A percentile compares a stretch with the other conserved stretches of the same genome.
These are phyloP conservation scores for Verticillium albo-atrum DNA, from an alignment of 2,329 filamentous ascomycete genomes.

Conservation along the genomic window DNA sequence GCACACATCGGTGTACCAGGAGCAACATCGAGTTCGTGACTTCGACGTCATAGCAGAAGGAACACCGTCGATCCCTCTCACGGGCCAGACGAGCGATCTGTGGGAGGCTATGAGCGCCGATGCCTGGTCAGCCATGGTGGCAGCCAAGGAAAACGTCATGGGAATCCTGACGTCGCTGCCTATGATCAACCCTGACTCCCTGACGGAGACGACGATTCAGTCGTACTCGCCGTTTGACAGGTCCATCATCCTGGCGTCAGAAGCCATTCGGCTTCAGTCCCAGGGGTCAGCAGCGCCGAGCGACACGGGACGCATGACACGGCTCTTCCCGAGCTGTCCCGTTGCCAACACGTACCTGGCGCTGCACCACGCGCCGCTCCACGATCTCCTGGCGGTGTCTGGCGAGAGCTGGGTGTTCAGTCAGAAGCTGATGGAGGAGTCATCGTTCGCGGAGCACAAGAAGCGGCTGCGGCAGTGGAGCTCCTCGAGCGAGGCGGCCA, in stretches of 20 bases:
- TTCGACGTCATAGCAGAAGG: slow-evolving; percentile 30
- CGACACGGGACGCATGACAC: slow-evolving; percentile 23
- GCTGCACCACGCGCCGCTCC: slow-evolving; percentile 53
- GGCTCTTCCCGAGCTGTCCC: slow-evolving; percentile 39
- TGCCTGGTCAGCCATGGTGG: slow-evolving; percentile 38
- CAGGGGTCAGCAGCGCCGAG: slow-evolving; percentile 13
- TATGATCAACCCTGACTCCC: slow-evolving; percentile 19
- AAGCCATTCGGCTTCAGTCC: slow-evolving; percentile 31
- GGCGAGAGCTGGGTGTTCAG: slow-evolving; percentile 56
- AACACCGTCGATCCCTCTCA: slow-evolving; percentile 40
- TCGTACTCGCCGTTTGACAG: slow-evolving; percentile 32
- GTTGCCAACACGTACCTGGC: slow-evolving; percentile 51
- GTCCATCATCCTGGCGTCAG: slow-evolving; percentile 33
- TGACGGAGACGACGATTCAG: slow-evolving; percentile 30
- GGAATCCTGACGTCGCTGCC: slow-evolving; percentile 2
- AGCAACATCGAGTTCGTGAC: slow-evolving; percentile 34
- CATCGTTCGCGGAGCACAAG: slow-evolving; percentile 42
- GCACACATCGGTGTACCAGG: slow-evolving; percentile 50
- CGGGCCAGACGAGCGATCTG: slow-evolving; percentile 34
- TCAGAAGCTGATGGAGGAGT: slow-evolving; percentile 41
- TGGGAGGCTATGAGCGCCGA: slow-evolving; percentile 44
- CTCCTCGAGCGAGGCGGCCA: slow-evolving; percentile 37
- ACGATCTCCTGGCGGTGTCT: slow-evolving; percentile 51
- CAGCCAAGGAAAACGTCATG: slow-evolving; percentile 14
- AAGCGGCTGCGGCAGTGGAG: slow-evolving; percentile 41